phyloP scores from a whole-genome alignment of 495 filamentous ascomycete species.

The Penicillium maclennaniae region DNA sequence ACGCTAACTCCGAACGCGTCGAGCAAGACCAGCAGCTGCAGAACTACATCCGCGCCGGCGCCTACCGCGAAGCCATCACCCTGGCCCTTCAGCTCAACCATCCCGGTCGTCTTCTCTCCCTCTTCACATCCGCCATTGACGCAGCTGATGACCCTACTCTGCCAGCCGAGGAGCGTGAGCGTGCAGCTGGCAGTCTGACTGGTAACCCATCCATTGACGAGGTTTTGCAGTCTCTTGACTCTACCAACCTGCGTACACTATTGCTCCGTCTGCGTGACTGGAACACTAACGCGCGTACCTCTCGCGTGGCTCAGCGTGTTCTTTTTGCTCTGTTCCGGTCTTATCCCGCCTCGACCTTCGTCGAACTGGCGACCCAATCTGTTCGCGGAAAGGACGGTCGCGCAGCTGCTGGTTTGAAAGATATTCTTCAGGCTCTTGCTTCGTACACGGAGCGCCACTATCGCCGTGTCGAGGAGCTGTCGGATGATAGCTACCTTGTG shows the following conservation, averaged over 20 bases:
- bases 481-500: constrained; percentile 92
- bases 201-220: constrained; percentile 79
- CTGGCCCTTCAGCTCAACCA: constrained; percentile 91
- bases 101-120: constrained; percentile 73
- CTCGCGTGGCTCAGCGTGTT: constrained; percentile 80
- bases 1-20: constrained; percentile 69
- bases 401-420: constrained; percentile 65
- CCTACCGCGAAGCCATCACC: constrained; percentile 88
- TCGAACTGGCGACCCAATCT: constrained; percentile 52
- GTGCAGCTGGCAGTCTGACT: constrained; percentile 46
- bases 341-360: constrained; percentile 70
- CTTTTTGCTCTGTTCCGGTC: constrained; percentile 71
- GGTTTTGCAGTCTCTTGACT: constrained; percentile 70
- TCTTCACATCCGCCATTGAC: constrained; percentile 78
- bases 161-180: constrained; percentile 20
- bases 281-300: constrained; percentile 93
- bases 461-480: constrained; percentile 75
- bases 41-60: constrained; percentile 81
- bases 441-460: constrained; percentile 93
- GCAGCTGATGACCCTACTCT: constrained; percentile 42
- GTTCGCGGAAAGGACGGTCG: constrained; percentile 33
- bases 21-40: constrained; percentile 90
- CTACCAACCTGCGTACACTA: constrained; percentile 77
- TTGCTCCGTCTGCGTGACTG: constrained; percentile 82
- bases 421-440: constrained; percentile 76